Percentiles rank a stretch among this genome's conserved stretches.
phyloP scores from a whole-genome alignment of 2,329 filamentous ascomycete genomes.

The Corinectria fuckeliana region DNA sequence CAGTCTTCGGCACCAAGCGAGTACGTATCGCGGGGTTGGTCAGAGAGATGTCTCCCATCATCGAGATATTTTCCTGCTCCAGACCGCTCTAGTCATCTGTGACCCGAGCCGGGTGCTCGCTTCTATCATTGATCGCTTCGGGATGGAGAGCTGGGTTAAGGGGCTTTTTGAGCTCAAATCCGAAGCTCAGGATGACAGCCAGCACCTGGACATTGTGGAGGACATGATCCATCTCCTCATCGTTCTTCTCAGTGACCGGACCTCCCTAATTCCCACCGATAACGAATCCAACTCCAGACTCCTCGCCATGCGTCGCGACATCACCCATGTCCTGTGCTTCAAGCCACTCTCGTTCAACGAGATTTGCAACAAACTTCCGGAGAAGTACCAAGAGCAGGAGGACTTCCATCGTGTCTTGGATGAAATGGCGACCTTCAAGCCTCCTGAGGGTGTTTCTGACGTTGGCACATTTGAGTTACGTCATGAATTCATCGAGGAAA shows the following conservation, averaged over 20 bases:
- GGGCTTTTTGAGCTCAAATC: constrained; percentile 78
- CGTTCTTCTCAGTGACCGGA: constrained; percentile 87
- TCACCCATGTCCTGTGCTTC: constrained; percentile 94
- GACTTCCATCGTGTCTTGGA: constrained; percentile 85
- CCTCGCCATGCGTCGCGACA: constrained; percentile 81
- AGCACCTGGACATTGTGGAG: constrained; percentile 92
- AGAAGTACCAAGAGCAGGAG: constrained; percentile 88
- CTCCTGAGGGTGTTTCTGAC: constrained; percentile 90
- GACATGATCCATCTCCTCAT: constrained; percentile 96
- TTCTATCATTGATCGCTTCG: constrained; percentile 90
- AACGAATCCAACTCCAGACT: constrained; percentile 70
- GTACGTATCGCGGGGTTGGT: constrained; percentile 87
- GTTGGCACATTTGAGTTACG: constrained; percentile 94
- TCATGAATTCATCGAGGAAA: constrained; percentile 80
- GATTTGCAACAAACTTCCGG: constrained; percentile 82
- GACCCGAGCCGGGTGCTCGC: constrained; percentile 83
- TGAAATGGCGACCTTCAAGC: constrained; percentile 86
- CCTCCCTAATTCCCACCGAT: constrained; percentile 73
- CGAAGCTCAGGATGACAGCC: constrained; percentile 80
- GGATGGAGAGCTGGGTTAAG: constrained; percentile 85
- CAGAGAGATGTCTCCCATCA: constrained; percentile 94
- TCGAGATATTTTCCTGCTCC: constrained; percentile 90
- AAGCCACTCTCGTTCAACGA: constrained; percentile 96
- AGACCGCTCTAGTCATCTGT: constrained; percentile 88
- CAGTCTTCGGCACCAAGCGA: constrained; percentile 92